Evolutionary conservation across 441 rosid species (phyloP).

Genomic region (Manihot esculenta): DNA sequence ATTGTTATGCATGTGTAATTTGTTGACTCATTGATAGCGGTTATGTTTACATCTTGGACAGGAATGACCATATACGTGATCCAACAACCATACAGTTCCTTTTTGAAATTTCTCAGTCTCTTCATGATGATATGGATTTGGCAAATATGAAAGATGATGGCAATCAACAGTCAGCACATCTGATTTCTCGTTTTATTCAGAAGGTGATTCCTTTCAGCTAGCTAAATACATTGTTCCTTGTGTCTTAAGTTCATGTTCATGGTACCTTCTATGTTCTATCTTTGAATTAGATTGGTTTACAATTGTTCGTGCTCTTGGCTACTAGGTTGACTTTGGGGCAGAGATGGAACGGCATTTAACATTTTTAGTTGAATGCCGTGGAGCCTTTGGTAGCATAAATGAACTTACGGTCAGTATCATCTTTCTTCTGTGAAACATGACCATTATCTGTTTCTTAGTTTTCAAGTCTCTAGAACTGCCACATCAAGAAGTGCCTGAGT

Average conservation of each 20-base stretch:
- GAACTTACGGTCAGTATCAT: constrained; percentile 62
- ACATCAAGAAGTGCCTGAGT: background rate
- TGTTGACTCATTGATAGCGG: constrained; percentile 9
- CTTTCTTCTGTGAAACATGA: constrained; percentile 14
- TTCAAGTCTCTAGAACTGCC: background rate
- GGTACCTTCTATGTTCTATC: constrained; percentile 14
- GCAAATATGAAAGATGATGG: constrained; percentile 62
- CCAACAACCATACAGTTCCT: constrained; percentile 63
- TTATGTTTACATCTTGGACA: constrained; percentile 38
- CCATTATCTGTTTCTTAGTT: background rate
- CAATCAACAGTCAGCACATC: constrained; percentile 52
- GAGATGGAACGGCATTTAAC: constrained; percentile 64
- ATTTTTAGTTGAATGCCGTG: constrained; percentile 87
- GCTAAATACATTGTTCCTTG: constrained; percentile 1
- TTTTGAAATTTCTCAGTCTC: constrained; percentile 71
- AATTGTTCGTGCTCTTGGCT: constrained; percentile 28
- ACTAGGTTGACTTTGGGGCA: constrained; percentile 73
- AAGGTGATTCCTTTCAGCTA: constrained; percentile 46
- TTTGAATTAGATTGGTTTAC: constrained; percentile 22
- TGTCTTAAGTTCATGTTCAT: constrained; percentile 6
- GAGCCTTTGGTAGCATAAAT: constrained; percentile 59
- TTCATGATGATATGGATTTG: constrained; percentile 61
- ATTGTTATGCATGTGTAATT: constrained; percentile 10
- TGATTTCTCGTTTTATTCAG: constrained; percentile 74
- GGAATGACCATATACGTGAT: constrained; percentile 57